A percentile compares a stretch with the other conserved stretches of the same genome.
These are phyloP conservation scores for Halocafeteria seosinensis DNA, from an alignment of 108 stramenopile species.

Conservation along the genomic window DNA sequence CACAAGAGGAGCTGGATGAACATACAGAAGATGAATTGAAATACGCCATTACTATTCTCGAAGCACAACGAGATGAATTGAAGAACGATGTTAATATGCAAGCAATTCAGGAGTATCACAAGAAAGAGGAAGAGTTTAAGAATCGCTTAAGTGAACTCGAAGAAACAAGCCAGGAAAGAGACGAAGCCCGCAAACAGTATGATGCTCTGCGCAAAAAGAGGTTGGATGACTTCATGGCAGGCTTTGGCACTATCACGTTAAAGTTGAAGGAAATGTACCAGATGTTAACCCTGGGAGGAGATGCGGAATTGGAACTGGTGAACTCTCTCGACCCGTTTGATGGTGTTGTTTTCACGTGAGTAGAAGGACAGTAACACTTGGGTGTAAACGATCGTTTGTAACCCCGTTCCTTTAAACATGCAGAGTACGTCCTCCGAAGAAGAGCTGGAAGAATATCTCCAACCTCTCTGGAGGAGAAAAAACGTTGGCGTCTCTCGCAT, in stretches of 20 bases:
- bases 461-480: conserved; percentile 96
- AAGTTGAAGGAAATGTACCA: conserved; percentile 99
- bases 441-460: conserved; percentile 94
- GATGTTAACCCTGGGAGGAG: conserved; percentile 97
- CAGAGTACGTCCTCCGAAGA: conserved; percentile 91
- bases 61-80: conserved; percentile 51
- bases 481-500: conserved; percentile 82
- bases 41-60: conserved; percentile 47
- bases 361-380: background rate
- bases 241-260: conserved; percentile 78
- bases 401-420: too few relatives aligned
- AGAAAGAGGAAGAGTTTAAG: conserved; percentile 66
- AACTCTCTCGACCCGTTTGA: conserved; percentile 98
- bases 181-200: conserved; percentile 52
- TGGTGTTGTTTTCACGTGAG: conserved; percentile 76
- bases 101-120: conserved; percentile 72
- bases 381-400: background rate
- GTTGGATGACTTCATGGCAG: conserved; percentile 94
- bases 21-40: conserved; percentile 46
- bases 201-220: conserved; percentile 77
- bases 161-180: conserved; percentile 58
- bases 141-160: conserved; percentile 70
- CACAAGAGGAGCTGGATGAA: conserved; percentile 35
- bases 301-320: conserved; percentile 94
- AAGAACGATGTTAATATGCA: conserved; percentile 76